Evolutionary conservation across 2,329 filamentous ascomycete species (phyloP), one percentile per base, ranked within the genome.

Genomic region (Ilyonectria mors-panacis): DNA sequence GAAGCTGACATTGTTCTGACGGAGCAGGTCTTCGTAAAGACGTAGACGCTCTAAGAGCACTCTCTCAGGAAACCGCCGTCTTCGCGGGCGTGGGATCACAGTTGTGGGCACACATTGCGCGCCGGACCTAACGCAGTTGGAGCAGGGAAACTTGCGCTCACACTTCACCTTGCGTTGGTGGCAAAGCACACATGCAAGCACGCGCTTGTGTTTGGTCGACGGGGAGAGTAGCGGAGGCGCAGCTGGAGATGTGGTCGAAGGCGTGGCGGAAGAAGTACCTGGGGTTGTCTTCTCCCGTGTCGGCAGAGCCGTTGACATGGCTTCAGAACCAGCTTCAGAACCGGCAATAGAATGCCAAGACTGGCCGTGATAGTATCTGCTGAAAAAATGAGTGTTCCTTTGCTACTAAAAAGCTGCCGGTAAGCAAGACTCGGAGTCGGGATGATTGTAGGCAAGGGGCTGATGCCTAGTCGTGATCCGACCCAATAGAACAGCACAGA

Each of bases 161-260:
- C 90, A 92, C 67, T 87, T 89, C 42, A 91, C 81, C 74, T 91
- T 92, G 56, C 89, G 86, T 70, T 90, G 88, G 73, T 92, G 89
- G 69, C 91, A 93, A 1, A 85, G 82, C 1, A 89, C 78, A 70
- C 91, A 93, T 1, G 83, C 80, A 4, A 83, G 74, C 4, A 82
- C 74, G 10, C 79, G 76, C 19, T n/a, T 42, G 17, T 17, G 39
- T n/a, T 8, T n/a, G 15, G 15, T 6, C 15, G 39, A 17, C 17
- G 17, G 39, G 8, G 39, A 42, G 17, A n/a, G n/a, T 6, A 42
- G n/a, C 15, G 39, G n/a, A n/a, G 39, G 15, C 6, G 39, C n/a
- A 5, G 39, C 39, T 19, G 39, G n/a, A n/a, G 39, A n/a, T n/a
- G 39, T n/a, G 39, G 39, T 8, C n/a, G 39, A 42, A n/a, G 39